Conservation (phyloP, 176 grass and related monocot genomes). For the Carex cristatella region DNA sequence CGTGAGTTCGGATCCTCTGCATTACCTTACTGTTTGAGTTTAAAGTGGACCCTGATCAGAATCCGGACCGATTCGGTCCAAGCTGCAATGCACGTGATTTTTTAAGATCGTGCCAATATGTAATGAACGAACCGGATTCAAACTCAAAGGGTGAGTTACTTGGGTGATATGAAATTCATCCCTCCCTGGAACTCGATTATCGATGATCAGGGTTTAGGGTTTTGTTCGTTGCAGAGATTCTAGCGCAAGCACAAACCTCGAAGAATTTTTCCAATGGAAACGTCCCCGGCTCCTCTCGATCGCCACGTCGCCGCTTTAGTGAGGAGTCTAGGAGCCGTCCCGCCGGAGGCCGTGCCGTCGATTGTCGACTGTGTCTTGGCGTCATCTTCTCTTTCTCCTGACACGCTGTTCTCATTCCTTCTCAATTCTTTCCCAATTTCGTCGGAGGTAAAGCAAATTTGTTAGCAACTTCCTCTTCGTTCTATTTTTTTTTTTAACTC, state of each 20-base stretch:
- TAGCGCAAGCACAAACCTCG: background rate
- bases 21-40: no score
- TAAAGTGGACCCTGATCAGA: no score
- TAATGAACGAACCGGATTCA: no score
- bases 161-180: no score
- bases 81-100: no score
- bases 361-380: slow-evolving; percentile 76
- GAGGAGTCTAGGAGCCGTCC: slow-evolving; percentile 50
- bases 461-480: background rate
- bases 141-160: no score
- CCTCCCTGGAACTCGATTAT: background rate
- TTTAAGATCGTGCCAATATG: no score
- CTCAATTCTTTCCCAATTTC: slow-evolving; percentile 35
- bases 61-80: no score
- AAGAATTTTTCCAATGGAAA: background rate
- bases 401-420: slow-evolving; percentile 60
- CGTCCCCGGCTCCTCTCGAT: slow-evolving; percentile 14
- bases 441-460: slow-evolving; percentile 25
- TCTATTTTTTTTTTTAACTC: background rate
- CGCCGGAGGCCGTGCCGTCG: slow-evolving; percentile 38
- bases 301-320: slow-evolving; percentile 41
- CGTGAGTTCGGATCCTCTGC: no score
- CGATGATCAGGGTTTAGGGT: slow-evolving; percentile 16
- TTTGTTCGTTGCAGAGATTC: background rate
- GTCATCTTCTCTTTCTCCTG: slow-evolving; percentile 39